phyloP scores from a whole-genome alignment of 352 stramenopile species.

The Globisporangium nunn region DNA sequence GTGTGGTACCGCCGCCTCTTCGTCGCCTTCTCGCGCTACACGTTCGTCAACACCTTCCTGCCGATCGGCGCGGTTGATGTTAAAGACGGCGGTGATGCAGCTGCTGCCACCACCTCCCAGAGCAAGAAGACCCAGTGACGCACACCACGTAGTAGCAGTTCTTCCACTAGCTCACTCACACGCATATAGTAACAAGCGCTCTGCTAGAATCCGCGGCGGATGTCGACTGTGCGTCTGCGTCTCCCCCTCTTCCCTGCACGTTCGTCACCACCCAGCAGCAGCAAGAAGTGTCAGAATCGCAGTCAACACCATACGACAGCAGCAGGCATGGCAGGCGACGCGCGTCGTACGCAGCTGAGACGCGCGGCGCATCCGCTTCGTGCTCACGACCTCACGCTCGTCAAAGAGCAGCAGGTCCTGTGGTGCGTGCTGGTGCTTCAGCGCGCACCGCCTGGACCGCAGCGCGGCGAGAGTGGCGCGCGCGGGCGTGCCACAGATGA shows the following conservation, averaged over 20 bases:
- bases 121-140: conserved; percentile 27
- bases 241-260: conserved; percentile 15
- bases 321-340: neutral
- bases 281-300: neutral
- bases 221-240: conserved; percentile 34
- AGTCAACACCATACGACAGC: neutral
- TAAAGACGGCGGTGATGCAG: neutral
- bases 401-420: conserved; percentile 8
- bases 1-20: conserved; percentile 96
- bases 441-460: conserved; percentile 27
- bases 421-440: conserved; percentile 21
- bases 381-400: conserved; percentile 21
- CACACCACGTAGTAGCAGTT: neutral
- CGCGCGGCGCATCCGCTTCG: conserved; percentile 10
- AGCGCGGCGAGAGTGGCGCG: conserved; percentile 27
- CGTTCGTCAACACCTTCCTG: conserved; percentile 89
- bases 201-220: conserved; percentile 32
- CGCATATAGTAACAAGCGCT: neutral
- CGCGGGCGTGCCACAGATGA: conserved; percentile 42
- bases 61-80: conserved; percentile 16
- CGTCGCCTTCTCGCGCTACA: conserved; percentile 94
- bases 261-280: neutral
- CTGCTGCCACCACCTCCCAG: too few species aligned
- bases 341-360: conserved; percentile 5
- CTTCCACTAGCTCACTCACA: neutral